Evolutionary conservation across 306 rosid genomes (phyloP), one percentile per base, ranked within the genome.

Genomic region (Pyrus pyrifolia): DNA sequence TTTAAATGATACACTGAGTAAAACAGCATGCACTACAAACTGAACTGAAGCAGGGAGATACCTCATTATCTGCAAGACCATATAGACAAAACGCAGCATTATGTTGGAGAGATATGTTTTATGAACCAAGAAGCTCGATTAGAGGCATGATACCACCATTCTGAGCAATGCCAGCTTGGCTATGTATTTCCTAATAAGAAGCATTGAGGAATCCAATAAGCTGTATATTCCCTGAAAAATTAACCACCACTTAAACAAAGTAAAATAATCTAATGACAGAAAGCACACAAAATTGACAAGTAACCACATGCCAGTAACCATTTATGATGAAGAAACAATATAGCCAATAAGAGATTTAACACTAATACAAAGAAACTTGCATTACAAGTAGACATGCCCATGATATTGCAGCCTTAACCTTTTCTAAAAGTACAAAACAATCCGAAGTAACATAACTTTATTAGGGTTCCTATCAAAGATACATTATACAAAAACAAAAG

Each of bases 11-110:
- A 7, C 33, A 55, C 22, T 55, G 4, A 27, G 25, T 35, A 73
- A 6, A 63, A 66, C 31, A 22, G 53, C 53, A 25, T 45, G 53
- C 53, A 46, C 5, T 13, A 4, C 63, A 61, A 49, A 53, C 55
- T 35, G 72, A n/a, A 33, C 8, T 33, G 25, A 40, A 35, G 40
- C 55, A 61, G 31, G 79, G 17, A 78, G 51, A 31, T 72, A 92
- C 97, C 96, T 92, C 97, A 73, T 92, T 92, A 73, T 92, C 97
- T 35, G 96, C 93, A 52, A 92, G 91, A 49, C 96, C 93, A 74
- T 90, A 87, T 14, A 88, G 83, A 76, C 88, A 77, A 83, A 89
- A 86, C 12, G 87, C 87, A 70, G 88, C 91, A 79, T 87, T 86
- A 67, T 88, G 92, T 77, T 90, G 93, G 74, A 88, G 42, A n/a